phyloP scores from a whole-genome alignment of 805 yeast genomes.

The Grigorovia humatica region DNA sequence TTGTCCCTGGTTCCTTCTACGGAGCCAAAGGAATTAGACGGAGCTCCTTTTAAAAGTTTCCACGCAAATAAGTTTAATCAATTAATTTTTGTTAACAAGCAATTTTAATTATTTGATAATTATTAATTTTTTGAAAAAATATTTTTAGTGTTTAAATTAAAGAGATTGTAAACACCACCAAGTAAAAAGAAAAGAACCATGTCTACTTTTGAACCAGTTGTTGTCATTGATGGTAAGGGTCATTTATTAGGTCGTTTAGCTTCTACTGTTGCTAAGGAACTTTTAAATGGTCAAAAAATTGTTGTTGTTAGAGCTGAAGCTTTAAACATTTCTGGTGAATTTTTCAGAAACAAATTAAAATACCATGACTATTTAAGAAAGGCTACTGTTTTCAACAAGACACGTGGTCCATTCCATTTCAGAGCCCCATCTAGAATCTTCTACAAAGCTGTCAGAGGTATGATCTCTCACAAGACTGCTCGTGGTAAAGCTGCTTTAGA shows the following conservation, averaged over 20 bases:
- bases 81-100: neutral
- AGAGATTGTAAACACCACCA: conserved; percentile 9
- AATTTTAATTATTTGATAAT: neutral
- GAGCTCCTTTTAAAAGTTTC: neutral
- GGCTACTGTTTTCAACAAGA: conserved; percentile 97
- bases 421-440: conserved; percentile 99
- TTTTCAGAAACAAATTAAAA: conserved; percentile 99
- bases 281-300: conserved; percentile 95
- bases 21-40: neutral
- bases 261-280: conserved; percentile 95
- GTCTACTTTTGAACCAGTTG: conserved; percentile 84
- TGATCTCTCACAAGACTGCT: conserved; percentile 99
- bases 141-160: neutral
- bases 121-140: neutral
- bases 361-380: conserved; percentile 99
- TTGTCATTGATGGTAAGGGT: conserved; percentile 99
- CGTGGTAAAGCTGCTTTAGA: conserved; percentile 99
- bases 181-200: conserved; percentile 26
- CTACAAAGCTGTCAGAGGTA: conserved; percentile 99
- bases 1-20: no score
- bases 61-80: neutral
- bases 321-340: conserved; percentile 98
- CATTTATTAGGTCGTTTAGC: conserved; percentile 99
- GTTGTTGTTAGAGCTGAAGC: conserved; percentile 97
- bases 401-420: conserved; percentile 99